Evolutionary conservation across 805 yeast genomes (phyloP).

Genomic region (Hanseniaspora jakobsenii): DNA sequence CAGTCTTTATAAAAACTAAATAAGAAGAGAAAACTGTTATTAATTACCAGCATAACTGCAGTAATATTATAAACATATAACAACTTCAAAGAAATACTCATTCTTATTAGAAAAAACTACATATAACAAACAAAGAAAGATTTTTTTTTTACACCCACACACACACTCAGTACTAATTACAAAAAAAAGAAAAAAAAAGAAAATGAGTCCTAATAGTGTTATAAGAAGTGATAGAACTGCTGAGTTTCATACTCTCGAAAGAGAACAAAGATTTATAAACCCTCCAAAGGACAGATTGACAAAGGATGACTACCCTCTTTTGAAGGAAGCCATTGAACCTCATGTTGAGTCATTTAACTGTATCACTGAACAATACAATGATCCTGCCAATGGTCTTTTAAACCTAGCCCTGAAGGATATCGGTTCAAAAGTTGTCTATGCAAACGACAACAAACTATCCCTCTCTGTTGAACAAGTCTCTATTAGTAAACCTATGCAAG

Average conservation of each 20-base stretch:
- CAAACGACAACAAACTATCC: constrained; percentile 65
- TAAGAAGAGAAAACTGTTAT: too few species aligned
- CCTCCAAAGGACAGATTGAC: constrained; percentile 83
- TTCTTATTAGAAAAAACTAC: too few species aligned
- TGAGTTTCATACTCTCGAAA: constrained; percentile 59
- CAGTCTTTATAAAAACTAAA: too few species aligned
- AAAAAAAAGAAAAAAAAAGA: neutral
- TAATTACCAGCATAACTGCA: too few species aligned
- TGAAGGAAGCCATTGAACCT: constrained; percentile 83
- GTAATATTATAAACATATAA: too few species aligned
- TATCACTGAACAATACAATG: constrained; percentile 73
- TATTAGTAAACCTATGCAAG: constrained; percentile 58
- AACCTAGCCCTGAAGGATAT: constrained; percentile 80
- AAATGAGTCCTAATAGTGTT: constrained; percentile 24
- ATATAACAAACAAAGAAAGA: neutral
- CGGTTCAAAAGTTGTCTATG: constrained; percentile 76
- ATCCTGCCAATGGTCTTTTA: constrained; percentile 47
- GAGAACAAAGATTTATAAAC: constrained; percentile 70
- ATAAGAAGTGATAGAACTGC: constrained; percentile 32
- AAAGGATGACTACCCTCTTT: constrained; percentile 43
- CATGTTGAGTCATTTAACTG: constrained; percentile 96
- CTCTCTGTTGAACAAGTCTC: constrained; percentile 85
- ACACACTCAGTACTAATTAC: neutral
- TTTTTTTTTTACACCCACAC: too few species aligned
- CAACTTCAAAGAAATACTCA: too few species aligned